Conservation (phyloP, 202 grass and related monocot genomes). For the Musa balbisiana region DNA sequence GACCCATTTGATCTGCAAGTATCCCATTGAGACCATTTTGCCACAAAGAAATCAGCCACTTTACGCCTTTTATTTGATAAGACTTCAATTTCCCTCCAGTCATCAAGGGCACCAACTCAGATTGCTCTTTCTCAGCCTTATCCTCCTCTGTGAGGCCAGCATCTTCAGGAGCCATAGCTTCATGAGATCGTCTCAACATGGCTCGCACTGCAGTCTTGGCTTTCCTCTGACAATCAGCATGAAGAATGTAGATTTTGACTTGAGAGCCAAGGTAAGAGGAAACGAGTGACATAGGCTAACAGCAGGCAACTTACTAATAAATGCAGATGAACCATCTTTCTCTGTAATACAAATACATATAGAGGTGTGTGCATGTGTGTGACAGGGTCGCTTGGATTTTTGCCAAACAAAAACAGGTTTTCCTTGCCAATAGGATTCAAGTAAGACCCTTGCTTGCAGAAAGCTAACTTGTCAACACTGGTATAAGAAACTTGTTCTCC, state of each 20-base stretch:
- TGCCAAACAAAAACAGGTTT: too few species aligned
- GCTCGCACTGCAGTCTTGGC: slow-evolving; percentile 82
- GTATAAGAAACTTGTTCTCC: too few species aligned
- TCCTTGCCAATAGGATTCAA: too few species aligned
- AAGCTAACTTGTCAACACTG: too few species aligned
- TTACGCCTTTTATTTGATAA: slow-evolving; percentile 97
- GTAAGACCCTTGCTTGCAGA: too few species aligned
- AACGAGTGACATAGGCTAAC: not conserved
- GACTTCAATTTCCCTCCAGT: slow-evolving; percentile 86
- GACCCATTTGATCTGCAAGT: slow-evolving; percentile 96
- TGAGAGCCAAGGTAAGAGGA: not conserved
- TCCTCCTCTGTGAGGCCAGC: slow-evolving; percentile 61
- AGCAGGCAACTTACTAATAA: not conserved
- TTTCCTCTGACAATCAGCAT: slow-evolving; percentile 46
- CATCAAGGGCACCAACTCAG: slow-evolving; percentile 74
- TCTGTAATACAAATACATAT: not conserved
- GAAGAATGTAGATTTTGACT: not conserved
- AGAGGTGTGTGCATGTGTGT: too few species aligned
- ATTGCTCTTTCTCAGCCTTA: slow-evolving; percentile 54
- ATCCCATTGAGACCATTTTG: slow-evolving; percentile 97
- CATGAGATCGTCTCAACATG: slow-evolving; percentile 76
- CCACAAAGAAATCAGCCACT: slow-evolving; percentile 96
- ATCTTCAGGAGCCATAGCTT: slow-evolving; percentile 46
- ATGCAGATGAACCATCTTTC: not conserved
- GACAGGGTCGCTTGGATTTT: too few species aligned